phyloP scores from a whole-genome alignment of 192 early-diverging fungal species.

The Umbelopsis ramanniana region DNA sequence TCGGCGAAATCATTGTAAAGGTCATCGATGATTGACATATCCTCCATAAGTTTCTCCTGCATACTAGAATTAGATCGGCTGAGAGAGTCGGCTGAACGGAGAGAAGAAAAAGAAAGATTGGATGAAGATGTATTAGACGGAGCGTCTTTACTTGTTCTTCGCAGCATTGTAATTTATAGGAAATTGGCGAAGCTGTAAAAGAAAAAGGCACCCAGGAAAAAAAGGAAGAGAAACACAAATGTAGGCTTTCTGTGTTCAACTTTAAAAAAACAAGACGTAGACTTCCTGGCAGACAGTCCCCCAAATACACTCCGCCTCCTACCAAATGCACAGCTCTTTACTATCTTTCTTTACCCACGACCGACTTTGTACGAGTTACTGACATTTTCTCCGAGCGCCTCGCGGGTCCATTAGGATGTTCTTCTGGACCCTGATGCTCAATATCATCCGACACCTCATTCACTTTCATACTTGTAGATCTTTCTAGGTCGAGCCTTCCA shows the following conservation, averaged over 20 bases:
- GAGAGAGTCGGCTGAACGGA: not conserved
- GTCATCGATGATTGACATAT: slow-evolving; percentile 31
- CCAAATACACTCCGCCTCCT: slow-evolving; percentile 21
- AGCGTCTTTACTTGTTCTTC: slow-evolving; percentile 2
- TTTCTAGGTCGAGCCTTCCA: not conserved
- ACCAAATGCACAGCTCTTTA: slow-evolving; percentile 6
- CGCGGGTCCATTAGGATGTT: slow-evolving; percentile 3
- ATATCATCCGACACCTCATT: too few relatives aligned
- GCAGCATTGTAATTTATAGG: slow-evolving; percentile 18
- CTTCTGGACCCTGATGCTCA: not conserved
- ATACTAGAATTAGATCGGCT: slow-evolving; percentile 8
- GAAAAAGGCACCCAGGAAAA: not conserved
- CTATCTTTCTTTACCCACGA: slow-evolving; percentile 9
- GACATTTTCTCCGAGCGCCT: slow-evolving; percentile 21
- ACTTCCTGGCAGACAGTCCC: not conserved
- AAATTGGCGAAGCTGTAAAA: not conserved
- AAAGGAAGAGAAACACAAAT: slow-evolving; percentile 14
- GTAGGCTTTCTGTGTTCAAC: slow-evolving; percentile 14
- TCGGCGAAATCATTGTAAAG: slow-evolving; percentile 25
- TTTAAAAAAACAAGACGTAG: slow-evolving; percentile 5
- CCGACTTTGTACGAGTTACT: not conserved
- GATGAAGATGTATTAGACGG: slow-evolving; percentile 7
- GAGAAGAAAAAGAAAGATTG: not conserved
- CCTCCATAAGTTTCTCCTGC: slow-evolving; percentile 24
- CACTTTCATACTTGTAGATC: not conserved